Evolutionary conservation across 2,329 filamentous ascomycete species (phyloP), one percentile per base, ranked within the genome.

Genomic region (Fusarium acutatum): DNA sequence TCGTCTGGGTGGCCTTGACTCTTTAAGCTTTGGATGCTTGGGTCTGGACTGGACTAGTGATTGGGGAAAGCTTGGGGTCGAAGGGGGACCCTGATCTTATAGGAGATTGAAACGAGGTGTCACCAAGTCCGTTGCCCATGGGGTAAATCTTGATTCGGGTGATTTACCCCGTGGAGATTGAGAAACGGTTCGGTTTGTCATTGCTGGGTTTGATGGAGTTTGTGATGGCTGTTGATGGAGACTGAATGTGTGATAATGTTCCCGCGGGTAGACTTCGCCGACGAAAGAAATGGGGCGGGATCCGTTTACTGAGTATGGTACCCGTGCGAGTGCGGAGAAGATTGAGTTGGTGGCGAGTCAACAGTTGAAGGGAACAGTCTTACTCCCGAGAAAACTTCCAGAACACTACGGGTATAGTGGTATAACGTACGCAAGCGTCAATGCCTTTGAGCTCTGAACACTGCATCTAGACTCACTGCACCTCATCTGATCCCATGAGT

Each of bases 21-120:
- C 50, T 67, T 46, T 67, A 46, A 67, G 50, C 41, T 38, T 44
- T 30, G 30, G 30, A 50, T 50, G 30, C 22, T 50, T 50, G 32
- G n/a, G 28, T 40, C 56, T 47, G 28, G 32, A 49, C 50, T 67
- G 50, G 34, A 30, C 35, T 66, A 41, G 26, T 44, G 17, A 38
- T 65, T n/a, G 49, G 63, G 63, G 60, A 66, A 66, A 34, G 34
- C 50, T 46, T 67, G 11, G 62, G 50, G 50, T 56, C 38, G 47
- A 38, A 32, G 34, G 50, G 47, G 59, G 40, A 26, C 47, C 58
- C 28, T 60, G 58, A 67, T 67, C 62, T 67, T 67, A 67, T 67
- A 67, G 37, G 26, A 7, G 41, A 38, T 47, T 13, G 37, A 40
- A 40, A 28, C 18, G 22, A 40, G 38, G 26, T 18, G 28, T 41